Evolutionary conservation across 176 grass and related monocot genomes (phyloP), one percentile per base, ranked within the genome.

Genomic region (Aegilops bicornis): DNA sequence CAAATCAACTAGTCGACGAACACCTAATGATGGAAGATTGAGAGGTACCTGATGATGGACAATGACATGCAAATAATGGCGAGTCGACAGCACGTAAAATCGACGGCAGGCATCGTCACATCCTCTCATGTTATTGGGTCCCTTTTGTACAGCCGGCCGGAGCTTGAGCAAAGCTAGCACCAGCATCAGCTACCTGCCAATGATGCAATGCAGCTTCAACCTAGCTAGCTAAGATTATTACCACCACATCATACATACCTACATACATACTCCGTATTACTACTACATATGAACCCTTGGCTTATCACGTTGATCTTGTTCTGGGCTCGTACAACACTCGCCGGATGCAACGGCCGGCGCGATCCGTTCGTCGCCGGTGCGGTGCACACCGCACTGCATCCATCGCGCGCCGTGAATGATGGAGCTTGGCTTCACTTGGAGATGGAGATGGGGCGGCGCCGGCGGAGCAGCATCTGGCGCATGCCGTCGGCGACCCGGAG

Each of bases 401-500:
- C 29, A 67, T 74, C 10, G 3, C 39, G 9, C 35, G 19, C 19
- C 35, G 20, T 40, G 69, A 40, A 39, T 37, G 10, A 3, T 40
- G 4, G 20, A 2, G 17, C 17, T 20, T 66, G 6, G 70, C 12
- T 1, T 81, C 63, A 68, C 62, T 81, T 81, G 3, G 90, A 91
- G 50, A 54, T 54, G 54, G 54, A 59, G 54, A 58, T 7, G 22
- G 59, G 36, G 0, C 12, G 73, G 56, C 90, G 80, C 20, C 79
- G 68, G 59, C 86, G 65, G 25, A 68, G 79, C 75, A 96, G 85
- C 91, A 96, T 96, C 82, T 91, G 89, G 7, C 89, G 84, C 94
- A 96, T 96, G 79, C 91, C 94, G 75, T 96, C 91, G 56, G 94
- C 91, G 42, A 96, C 94, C 65, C 82, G 78, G 90, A 91, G 84